These are phyloP conservation scores for Septoria linicola DNA, from an alignment of 2,329 filamentous ascomycete species.

Conservation along the genomic window DNA sequence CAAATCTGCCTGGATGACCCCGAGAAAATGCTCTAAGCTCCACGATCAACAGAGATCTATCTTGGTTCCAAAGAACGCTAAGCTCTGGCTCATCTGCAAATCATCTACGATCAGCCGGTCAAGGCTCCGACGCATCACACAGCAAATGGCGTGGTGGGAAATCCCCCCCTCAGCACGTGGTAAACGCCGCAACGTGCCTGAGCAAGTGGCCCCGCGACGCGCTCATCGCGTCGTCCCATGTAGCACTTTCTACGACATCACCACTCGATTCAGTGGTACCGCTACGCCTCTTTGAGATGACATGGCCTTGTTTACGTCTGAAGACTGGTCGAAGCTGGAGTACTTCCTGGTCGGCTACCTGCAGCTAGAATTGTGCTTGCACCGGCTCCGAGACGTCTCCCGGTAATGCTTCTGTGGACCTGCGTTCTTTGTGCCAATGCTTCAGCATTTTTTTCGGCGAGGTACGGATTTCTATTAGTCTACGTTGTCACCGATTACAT, in stretches of 20 bases:
- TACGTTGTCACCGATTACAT: conserved; percentile 5
- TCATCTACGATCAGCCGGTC: conserved; percentile 1
- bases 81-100: conserved; percentile 15
- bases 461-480: conserved; percentile 8
- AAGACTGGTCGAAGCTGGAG: conserved; percentile 11
- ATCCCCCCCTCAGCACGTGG: conserved; percentile 14
- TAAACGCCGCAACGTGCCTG: conserved; percentile 1
- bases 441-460: conserved; percentile 14
- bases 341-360: conserved; percentile 14
- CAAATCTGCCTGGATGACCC: background rate
- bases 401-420: conserved; percentile 15
- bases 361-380: conserved; percentile 15
- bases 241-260: conserved; percentile 19
- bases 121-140: conserved; percentile 2
- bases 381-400: conserved; percentile 11
- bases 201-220: conserved; percentile 15
- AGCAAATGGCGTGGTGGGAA: background rate
- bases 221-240: conserved; percentile 13
- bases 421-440: conserved; percentile 11
- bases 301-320: conserved; percentile 4
- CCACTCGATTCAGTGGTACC: conserved; percentile 10
- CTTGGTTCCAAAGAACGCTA: conserved; percentile 14
- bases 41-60: conserved; percentile 7
- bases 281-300: conserved; percentile 11
- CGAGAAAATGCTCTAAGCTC: background rate